Evolutionary conservation across 192 early-diverging fungal species (phyloP).

Genomic region (Backusella parvicylindrica): DNA sequence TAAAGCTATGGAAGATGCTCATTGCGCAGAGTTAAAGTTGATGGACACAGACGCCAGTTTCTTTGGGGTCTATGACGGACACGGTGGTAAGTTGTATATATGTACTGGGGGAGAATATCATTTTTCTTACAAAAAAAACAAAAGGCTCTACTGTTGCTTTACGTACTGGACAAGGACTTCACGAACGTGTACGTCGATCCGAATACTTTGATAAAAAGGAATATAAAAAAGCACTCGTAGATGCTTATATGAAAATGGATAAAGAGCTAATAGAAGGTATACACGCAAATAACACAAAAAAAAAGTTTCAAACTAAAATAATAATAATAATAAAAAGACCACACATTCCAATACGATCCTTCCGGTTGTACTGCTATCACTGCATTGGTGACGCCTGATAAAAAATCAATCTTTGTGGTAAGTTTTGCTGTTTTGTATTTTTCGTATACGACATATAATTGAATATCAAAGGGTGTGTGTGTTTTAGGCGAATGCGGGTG

Average conservation of each 20-base stretch:
- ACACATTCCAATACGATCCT: slow-evolving; percentile 74
- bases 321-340: slow-evolving; percentile 45
- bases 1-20: slow-evolving; percentile 96
- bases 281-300: not conserved
- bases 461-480: not conserved
- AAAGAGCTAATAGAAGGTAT: slow-evolving; percentile 71
- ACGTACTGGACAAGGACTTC: slow-evolving; percentile 78
- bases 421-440: not conserved
- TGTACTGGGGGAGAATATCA: too few relatives aligned
- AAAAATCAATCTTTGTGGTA: slow-evolving; percentile 70
- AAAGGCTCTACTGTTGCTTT: slow-evolving; percentile 76
- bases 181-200: slow-evolving; percentile 67
- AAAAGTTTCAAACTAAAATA: not conserved
- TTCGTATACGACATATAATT: not conserved
- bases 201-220: slow-evolving; percentile 63
- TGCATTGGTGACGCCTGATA: slow-evolving; percentile 79
- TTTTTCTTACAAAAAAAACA: too few relatives aligned
- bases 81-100: slow-evolving; percentile 65
- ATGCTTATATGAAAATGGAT: slow-evolving; percentile 83
- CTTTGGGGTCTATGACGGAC: slow-evolving; percentile 98
- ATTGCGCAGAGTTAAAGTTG: slow-evolving; percentile 79
- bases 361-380: slow-evolving; percentile 97
- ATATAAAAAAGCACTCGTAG: slow-evolving; percentile 76
- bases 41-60: slow-evolving; percentile 67
- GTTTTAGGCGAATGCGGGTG: slow-evolving; percentile 84